Base-by-base conservation (phyloP, 2,329 filamentous ascomycete species). In the Ilyonectria sp. region DNA sequence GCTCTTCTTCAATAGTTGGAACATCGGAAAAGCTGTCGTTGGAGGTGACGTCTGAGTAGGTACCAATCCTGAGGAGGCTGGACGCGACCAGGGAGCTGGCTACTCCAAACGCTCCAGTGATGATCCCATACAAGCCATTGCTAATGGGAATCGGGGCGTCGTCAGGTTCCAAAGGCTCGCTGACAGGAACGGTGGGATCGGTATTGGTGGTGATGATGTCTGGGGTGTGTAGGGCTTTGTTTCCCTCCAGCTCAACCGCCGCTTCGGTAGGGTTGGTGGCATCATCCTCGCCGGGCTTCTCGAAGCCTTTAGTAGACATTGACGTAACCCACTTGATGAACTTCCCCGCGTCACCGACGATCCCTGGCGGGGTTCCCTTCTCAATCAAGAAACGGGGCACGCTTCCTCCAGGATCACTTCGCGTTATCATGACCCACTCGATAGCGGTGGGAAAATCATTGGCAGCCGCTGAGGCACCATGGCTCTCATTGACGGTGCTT, bases 341-440 rank as follows among this genome's bases (percentile, higher is more conserved):
- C 79, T 95, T 96, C 60, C 87, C 87, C 0, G 94, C 92, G 78
- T 97, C 94, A 47, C 86, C 86, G 29, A 94, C 87, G 73, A 97
- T 96, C 40, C 93, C 93, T 11, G 87, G 90, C 0, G 94, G 94
- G 0, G 94, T 97, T 33, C 93, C 93, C 77, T 93, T 91, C 75
- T 97, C 94, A n/a, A 97, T 93, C 87, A 97, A 91, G 81, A 96
- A 97, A 15, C 93, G 88, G 1, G 94, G 94, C 19, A 97, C 94
- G 66, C 90, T 95, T 59, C 94, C 94, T 11, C 94, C 94, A 3
- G 94, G 94, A 74, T 97, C 94, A 78, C 93, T 95, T 55, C 94
- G 87, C 1, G 94, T 97, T 19, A 97, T 90, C 94, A 97, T 97
- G 68, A 96, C 88, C 94, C 94, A 97, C 79, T 97, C 94, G 2